Evolutionary conservation across 2,329 filamentous ascomycete species (phyloP), one percentile per base, ranked within the genome.

Genomic region (Scedosporium apiospermum): DNA sequence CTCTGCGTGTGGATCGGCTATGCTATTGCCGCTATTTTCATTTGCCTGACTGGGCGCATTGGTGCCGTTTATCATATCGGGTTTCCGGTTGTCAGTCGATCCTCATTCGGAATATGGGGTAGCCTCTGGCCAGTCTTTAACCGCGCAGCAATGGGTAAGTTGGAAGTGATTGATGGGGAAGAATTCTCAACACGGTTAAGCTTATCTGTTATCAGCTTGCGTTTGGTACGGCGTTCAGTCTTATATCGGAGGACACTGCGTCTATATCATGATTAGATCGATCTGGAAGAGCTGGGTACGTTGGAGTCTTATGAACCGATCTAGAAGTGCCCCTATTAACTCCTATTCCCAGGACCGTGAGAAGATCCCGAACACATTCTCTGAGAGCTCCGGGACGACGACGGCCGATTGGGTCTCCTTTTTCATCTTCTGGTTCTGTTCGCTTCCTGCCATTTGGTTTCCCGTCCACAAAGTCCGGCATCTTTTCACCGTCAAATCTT

Each of bases 1-100:
- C 76, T 91, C n/a, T 92, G 89, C 70, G 90, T 96, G 53, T 93
- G 91, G 88, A 76, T 93, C 30, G 92, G 93, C 62, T 96, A 96
- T 71, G 80, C 85, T 46, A 87, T 96, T 66, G 85, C 91, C 0
- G 90, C 81, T 38, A 77, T 77, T 71, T 96, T 96, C 74, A 82
- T 96, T 66, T 88, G 86, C 69, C 65, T 88, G 66, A 96, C 90
- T 5, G 91, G 90, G 66, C 86, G 91, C 58, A 93, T 96, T 59
- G 93, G 92, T 64, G 90, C 92, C 7, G 85, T 83, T 21, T 96
- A 96, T 73, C 91, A 96, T 72, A 90, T 96, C 66, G 89, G 90
- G 1, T 96, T 96, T 72, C 91, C 93, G 0, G 90, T 96, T 42
- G 87, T 89, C 38, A 84, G 82, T 67, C 81, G 93, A 63, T 81